A percentile compares a stretch with the other conserved stretches of the same genome.
Conservation (phyloP, 1,284 basidiomycete species). For the Neonothopanus nambi region DNA sequence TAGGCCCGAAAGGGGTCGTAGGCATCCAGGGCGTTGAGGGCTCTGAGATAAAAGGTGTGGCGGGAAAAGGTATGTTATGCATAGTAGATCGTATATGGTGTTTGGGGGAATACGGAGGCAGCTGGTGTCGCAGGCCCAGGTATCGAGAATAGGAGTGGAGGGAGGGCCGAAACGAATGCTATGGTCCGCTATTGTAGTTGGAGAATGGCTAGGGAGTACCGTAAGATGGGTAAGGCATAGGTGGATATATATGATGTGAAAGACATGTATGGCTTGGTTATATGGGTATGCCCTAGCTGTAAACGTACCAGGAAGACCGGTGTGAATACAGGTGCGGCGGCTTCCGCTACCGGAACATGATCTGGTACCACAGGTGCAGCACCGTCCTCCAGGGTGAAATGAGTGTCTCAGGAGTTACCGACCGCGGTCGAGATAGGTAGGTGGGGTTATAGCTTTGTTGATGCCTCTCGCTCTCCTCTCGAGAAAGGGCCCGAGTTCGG, state of each 20-base stretch:
- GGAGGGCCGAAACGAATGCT: constrained; percentile 1
- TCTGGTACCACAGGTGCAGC: not conserved
- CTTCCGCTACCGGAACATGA: constrained; percentile 6
- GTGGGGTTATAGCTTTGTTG: not conserved
- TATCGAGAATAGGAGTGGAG: not conserved
- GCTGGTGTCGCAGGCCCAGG: not conserved
- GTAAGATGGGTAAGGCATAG: no score
- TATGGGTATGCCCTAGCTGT: not conserved
- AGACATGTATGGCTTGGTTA: no score
- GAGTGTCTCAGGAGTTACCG: constrained; percentile 5
- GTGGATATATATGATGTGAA: no score
- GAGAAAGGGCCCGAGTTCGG: not conserved
- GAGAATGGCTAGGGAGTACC: not conserved
- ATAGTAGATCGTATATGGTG: not conserved
- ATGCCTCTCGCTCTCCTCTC: no score
- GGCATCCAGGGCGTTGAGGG: no score
- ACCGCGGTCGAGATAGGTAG: not conserved
- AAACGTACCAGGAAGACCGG: not conserved
- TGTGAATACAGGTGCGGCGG: not conserved
- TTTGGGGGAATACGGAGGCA: not conserved
- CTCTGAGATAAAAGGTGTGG: constrained; percentile 7
- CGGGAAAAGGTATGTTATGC: constrained; percentile 10
- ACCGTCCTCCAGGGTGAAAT: constrained; percentile 4
- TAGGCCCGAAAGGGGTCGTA: constrained; percentile 5
- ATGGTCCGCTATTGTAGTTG: not conserved